phyloP scores from a whole-genome alignment of 2,329 filamentous ascomycete species.

The Fusarium metavorans region DNA sequence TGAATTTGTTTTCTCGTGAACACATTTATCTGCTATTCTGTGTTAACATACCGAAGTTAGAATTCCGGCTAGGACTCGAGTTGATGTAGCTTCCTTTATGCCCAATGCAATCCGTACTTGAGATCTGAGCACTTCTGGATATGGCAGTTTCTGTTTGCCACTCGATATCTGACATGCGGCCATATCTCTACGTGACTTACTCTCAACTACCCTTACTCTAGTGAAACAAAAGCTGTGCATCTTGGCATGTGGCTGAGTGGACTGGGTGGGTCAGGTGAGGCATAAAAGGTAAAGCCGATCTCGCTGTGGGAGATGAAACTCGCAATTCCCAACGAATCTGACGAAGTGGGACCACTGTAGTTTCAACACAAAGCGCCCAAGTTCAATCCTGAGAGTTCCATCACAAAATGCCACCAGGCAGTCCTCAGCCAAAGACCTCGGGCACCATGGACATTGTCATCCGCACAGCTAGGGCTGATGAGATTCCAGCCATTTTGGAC shows the following conservation, averaged over 20 bases:
- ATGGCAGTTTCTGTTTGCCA: neutral
- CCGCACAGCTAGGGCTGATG: conserved; percentile 20
- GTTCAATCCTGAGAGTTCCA: neutral
- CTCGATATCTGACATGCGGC: neutral
- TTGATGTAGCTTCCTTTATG: neutral
- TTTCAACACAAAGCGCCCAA: neutral
- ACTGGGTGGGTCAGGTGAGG: neutral
- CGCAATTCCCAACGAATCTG: neutral
- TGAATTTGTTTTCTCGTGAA: neutral
- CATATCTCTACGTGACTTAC: neutral
- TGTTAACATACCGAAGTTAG: neutral
- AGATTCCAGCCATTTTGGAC: conserved; percentile 38
- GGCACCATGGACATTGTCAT: conserved; percentile 29
- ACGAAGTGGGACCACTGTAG: neutral
- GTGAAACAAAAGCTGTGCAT: neutral
- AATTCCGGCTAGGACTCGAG: neutral
- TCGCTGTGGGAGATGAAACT: neutral
- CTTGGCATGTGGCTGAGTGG: neutral
- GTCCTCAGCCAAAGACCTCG: neutral
- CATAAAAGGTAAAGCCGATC: conserved; percentile 1
- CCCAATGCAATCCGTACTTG: neutral
- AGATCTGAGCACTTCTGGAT: neutral
- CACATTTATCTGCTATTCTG: neutral
- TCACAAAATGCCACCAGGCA: neutral
- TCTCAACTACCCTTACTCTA: neutral